Evolutionary conservation across 2,329 filamentous ascomycete genomes (phyloP).

Genomic region (Fusarium nematophilum): DNA sequence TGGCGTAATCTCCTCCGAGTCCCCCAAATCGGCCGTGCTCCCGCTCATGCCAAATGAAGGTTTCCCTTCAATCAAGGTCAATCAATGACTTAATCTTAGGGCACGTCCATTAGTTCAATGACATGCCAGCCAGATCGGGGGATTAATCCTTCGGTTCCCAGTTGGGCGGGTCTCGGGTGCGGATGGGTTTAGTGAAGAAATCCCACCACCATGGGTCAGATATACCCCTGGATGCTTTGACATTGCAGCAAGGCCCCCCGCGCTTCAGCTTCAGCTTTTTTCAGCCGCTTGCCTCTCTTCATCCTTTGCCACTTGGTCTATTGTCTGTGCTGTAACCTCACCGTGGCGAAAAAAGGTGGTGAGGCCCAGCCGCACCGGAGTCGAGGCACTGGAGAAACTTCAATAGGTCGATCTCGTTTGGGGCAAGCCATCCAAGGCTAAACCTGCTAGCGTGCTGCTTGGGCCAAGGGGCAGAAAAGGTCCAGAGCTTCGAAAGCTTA

Average conservation of each 20-base stretch:
- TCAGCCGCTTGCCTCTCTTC: no score
- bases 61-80: background rate
- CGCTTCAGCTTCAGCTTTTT: background rate
- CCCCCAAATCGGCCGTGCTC: background rate
- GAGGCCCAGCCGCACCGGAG: conserved; percentile 22
- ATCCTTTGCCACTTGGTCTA: no score
- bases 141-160: conserved; percentile 25
- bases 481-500: conserved; percentile 17
- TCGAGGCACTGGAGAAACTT: conserved; percentile 28
- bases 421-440: conserved; percentile 29
- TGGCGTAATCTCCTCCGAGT: conserved; percentile 31
- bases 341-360: conserved; percentile 2
- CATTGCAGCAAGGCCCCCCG: background rate
- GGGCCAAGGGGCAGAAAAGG: conserved; percentile 36
- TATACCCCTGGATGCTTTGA: conserved; percentile 3
- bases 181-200: no score
- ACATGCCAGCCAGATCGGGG: conserved; percentile 37
- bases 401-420: conserved; percentile 30
- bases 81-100: conserved; percentile 20
- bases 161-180: conserved; percentile 32
- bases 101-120: no score
- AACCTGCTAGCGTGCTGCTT: conserved; percentile 26
- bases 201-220: conserved; percentile 18
- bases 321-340: background rate
- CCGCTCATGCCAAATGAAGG: background rate